A percentile compares a stretch with the other conserved stretches of the same genome.
Conservation (phyloP, 352 stramenopile genomes). For the Globisporangium perplexum region DNA sequence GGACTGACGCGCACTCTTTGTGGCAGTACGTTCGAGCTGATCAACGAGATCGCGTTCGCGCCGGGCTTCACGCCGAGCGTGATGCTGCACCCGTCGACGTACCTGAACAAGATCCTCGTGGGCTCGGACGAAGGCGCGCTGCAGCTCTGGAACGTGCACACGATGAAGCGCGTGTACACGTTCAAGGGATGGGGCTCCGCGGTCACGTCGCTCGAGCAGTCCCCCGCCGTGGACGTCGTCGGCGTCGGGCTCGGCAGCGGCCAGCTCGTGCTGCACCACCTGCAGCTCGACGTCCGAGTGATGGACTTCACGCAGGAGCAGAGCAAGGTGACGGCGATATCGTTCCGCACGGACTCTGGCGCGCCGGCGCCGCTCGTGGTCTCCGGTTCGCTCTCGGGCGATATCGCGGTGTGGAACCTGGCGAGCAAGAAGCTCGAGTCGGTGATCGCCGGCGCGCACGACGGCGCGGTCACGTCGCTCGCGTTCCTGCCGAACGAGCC, state of each 20-base stretch:
- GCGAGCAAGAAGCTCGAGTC: constrained; percentile 84
- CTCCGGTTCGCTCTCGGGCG: constrained; percentile 63
- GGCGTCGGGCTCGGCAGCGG: constrained; percentile 81
- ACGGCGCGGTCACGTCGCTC: constrained; percentile 66
- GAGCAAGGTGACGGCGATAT: constrained; percentile 76
- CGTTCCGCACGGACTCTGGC: constrained; percentile 85
- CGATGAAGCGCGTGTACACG: constrained; percentile 84
- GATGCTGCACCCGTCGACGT: constrained; percentile 89
- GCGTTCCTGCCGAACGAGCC: constrained; percentile 87
- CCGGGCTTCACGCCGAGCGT: constrained; percentile 56
- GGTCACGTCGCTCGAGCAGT: constrained; percentile 79
- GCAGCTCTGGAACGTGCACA: constrained; percentile 90
- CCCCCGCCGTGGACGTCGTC: constrained; percentile 86
- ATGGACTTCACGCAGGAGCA: constrained; percentile 80
- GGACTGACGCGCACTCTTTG: too few species aligned
- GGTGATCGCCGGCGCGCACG: constrained; percentile 69
- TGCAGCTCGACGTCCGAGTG: constrained; percentile 79
- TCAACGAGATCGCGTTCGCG: constrained; percentile 55
- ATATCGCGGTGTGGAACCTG: constrained; percentile 91
- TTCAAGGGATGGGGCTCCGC: constrained; percentile 71
- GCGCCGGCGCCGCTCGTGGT: constrained; percentile 54
- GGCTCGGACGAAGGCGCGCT: constrained; percentile 76
- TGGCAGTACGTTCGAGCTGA: constrained; percentile 40
- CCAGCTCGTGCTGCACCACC: constrained; percentile 79
- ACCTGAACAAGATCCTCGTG: constrained; percentile 93